A percentile compares a stretch with the other conserved stretches of the same genome.
phyloP scores from a whole-genome alignment of 2,329 filamentous ascomycete genomes.

The Rachicladosporium sp. region DNA sequence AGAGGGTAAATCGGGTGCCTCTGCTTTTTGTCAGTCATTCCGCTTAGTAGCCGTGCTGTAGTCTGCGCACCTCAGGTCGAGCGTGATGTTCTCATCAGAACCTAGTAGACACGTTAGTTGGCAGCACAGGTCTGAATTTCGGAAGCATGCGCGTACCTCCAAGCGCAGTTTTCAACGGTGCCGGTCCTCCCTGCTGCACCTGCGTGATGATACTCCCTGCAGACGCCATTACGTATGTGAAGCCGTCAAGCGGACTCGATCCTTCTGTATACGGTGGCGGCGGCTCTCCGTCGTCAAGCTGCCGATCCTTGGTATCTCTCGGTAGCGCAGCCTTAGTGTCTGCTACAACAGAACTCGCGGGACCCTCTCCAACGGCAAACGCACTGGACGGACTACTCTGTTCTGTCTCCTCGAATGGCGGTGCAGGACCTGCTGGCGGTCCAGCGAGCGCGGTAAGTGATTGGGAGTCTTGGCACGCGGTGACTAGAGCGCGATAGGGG shows the following conservation, averaged over 20 bases:
- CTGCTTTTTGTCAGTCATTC: slow-evolving; percentile 36
- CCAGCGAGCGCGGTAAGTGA: slow-evolving; percentile 38
- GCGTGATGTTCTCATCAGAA: slow-evolving; percentile 84
- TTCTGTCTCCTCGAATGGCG: slow-evolving; percentile 31
- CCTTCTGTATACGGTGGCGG: slow-evolving; percentile 95
- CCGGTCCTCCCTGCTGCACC: slow-evolving; percentile 79
- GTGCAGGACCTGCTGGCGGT: slow-evolving; percentile 27
- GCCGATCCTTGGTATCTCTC: slow-evolving; percentile 65
- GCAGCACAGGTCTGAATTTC: no score
- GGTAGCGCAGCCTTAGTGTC: slow-evolving; percentile 79
- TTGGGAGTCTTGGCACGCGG: slow-evolving; percentile 20
- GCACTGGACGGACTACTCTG: slow-evolving; percentile 21
- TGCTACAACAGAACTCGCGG: slow-evolving; percentile 42
- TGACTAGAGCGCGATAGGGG: slow-evolving; percentile 31
- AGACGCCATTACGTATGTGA: slow-evolving; percentile 95
- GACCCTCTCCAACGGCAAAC: slow-evolving; percentile 21
- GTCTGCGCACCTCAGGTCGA: slow-evolving; percentile 70
- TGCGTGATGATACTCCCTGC: slow-evolving; percentile 99
- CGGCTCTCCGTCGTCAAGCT: slow-evolving; percentile 71
- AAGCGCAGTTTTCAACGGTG: slow-evolving; percentile 68
- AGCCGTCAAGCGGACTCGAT: slow-evolving; percentile 79
- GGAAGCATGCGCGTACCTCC: slow-evolving; percentile 46
- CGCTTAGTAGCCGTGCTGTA: background rate
- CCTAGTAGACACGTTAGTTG: slow-evolving; percentile 26
- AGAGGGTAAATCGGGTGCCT: slow-evolving; percentile 85